Conservation (phyloP, 805 yeast species). For the Candida xiaguanensis region DNA sequence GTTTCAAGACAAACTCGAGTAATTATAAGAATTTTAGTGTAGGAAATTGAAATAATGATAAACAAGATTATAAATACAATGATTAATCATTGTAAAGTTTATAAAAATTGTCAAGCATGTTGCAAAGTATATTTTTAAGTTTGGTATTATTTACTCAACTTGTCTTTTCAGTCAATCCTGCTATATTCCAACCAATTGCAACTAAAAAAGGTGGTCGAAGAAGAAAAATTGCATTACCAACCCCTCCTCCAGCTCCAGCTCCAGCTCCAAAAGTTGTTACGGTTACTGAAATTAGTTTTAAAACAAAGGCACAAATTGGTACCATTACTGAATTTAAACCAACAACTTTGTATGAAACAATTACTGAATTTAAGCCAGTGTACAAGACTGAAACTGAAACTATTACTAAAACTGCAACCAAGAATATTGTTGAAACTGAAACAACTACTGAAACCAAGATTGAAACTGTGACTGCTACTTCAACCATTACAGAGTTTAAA, state of each 20-base stretch:
- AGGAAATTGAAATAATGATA: background rate
- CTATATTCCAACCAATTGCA: background rate
- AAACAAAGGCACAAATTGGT: slow-evolving; percentile 1
- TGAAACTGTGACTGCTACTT: background rate
- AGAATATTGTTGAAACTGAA: background rate
- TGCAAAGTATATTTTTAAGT: background rate
- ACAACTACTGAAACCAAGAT: background rate
- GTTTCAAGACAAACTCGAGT: too few relatives aligned
- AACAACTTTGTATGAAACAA: background rate
- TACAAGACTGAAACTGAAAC: background rate
- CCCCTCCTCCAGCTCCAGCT: background rate
- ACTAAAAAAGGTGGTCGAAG: background rate
- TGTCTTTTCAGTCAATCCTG: background rate
- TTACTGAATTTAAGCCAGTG: background rate
- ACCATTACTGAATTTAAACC: slow-evolving; percentile 3
- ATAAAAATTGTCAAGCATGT: background rate
- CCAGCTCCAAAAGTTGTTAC: background rate
- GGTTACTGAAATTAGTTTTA: background rate
- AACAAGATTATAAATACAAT: too few relatives aligned
- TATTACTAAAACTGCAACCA: background rate
- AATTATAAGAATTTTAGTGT: background rate
- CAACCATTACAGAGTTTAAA: background rate
- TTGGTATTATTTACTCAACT: background rate
- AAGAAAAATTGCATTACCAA: background rate
- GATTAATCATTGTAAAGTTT: too few relatives aligned